phyloP scores from a whole-genome alignment of 2,329 filamentous ascomycete species.

The Fusarium proliferatum region DNA sequence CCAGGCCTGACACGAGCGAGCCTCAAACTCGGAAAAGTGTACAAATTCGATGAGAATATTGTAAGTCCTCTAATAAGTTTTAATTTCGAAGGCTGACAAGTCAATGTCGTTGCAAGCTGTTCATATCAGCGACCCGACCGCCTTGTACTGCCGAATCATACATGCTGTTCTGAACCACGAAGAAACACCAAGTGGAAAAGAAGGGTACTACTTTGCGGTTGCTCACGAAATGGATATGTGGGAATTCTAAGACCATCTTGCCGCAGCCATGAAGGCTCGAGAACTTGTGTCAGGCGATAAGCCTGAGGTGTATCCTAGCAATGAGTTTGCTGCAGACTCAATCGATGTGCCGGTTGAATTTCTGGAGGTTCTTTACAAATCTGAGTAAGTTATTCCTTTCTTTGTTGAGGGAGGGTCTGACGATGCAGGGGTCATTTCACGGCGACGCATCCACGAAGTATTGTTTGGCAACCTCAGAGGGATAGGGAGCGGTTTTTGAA shows the following conservation, averaged over 20 bases:
- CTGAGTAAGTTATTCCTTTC: background rate
- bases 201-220: background rate
- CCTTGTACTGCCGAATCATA: background rate
- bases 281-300: background rate
- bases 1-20: background rate
- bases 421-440: background rate
- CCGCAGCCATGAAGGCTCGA: background rate
- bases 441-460: background rate
- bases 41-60: background rate
- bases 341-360: background rate
- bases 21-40: background rate
- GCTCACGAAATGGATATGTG: background rate
- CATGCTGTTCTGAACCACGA: fast-evolving
- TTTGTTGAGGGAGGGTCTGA: background rate
- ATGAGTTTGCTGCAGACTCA: background rate
- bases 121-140: background rate
- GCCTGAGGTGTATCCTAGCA: background rate
- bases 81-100: background rate
- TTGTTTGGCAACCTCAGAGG: background rate
- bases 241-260: background rate
- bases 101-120: background rate
- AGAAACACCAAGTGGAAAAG: background rate
- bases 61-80: fast-evolving
- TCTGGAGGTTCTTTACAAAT: background rate
- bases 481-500: background rate